phyloP scores from a whole-genome alignment of 805 yeast genomes.

The Barnettozyma siamensis region DNA sequence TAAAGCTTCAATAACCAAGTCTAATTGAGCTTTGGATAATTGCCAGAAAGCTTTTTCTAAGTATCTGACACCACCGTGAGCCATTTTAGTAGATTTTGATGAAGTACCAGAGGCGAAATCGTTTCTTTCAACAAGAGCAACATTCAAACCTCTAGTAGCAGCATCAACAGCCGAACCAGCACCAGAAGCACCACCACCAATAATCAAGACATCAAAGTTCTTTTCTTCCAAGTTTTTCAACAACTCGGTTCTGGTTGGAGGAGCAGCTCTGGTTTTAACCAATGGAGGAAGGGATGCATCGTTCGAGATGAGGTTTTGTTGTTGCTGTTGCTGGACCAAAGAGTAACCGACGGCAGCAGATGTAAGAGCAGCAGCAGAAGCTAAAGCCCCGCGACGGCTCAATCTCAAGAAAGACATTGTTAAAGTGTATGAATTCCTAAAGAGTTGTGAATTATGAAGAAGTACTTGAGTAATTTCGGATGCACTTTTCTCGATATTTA shows the following conservation, averaged over 20 bases:
- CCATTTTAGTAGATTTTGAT: conserved; percentile 91
- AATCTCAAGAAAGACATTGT: conserved; percentile 24
- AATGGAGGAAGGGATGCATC: conserved; percentile 30
- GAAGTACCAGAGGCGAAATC: conserved; percentile 94
- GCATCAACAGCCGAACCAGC: conserved; percentile 93
- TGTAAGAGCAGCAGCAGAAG: conserved; percentile 22
- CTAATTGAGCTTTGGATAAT: conserved; percentile 82
- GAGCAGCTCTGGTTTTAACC: conserved; percentile 37
- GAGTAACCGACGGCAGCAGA: conserved; percentile 18
- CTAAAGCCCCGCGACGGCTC: conserved; percentile 19
- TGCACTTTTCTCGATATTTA: not conserved
- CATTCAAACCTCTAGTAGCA: conserved; percentile 82
- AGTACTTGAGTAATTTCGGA: not conserved
- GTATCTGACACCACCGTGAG: conserved; percentile 96
- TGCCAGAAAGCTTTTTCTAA: conserved; percentile 93
- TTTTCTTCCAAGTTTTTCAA: conserved; percentile 43
- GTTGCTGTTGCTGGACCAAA: conserved; percentile 7
- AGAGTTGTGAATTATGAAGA: not conserved
- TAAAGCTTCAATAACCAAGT: conserved; percentile 82
- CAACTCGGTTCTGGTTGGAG: conserved; percentile 53
- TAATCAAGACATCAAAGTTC: conserved; percentile 72
- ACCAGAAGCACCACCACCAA: conserved; percentile 98
- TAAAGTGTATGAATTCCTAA: not conserved
- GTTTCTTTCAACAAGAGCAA: conserved; percentile 76
- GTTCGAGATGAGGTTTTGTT: conserved; percentile 13